phyloP scores from a whole-genome alignment of 176 grass and related monocot species.

The Aechmea fasciata region DNA sequence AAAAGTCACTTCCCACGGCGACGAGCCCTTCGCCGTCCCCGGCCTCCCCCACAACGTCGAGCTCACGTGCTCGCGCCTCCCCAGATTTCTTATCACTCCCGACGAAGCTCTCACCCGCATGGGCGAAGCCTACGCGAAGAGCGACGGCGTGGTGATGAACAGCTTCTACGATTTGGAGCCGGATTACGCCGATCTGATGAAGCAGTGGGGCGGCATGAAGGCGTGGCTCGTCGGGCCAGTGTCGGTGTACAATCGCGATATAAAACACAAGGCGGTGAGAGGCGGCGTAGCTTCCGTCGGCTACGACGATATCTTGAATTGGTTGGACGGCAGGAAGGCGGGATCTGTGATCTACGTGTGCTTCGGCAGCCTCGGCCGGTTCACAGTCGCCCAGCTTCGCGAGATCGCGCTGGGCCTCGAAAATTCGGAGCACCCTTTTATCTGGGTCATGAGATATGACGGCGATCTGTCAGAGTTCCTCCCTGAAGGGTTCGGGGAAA shows the following conservation, averaged over 20 bases:
- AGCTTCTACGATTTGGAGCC: conserved; percentile 55
- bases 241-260: neutral
- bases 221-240: conserved; percentile 3
- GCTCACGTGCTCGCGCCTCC: conserved; percentile 24
- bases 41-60: conserved; percentile 43
- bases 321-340: conserved; percentile 1
- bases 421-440: neutral
- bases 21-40: conserved; percentile 1
- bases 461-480: neutral
- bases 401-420: conserved; percentile 15
- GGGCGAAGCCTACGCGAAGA: conserved; percentile 6
- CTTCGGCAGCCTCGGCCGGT: conserved; percentile 14
- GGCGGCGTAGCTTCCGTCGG: neutral
- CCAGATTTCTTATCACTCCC: neutral
- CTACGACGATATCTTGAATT: neutral
- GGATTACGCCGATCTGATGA: conserved; percentile 18
- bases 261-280: neutral
- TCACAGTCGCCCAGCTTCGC: neutral
- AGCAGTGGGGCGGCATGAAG: neutral
- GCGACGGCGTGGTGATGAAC: conserved; percentile 44
- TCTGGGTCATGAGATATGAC: conserved; percentile 4
- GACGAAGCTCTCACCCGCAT: neutral
- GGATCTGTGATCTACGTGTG: conserved; percentile 17
- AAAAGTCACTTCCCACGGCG: conserved; percentile 1
- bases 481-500: conserved; percentile 1